These are phyloP conservation scores for Bipolaris sorokiniana DNA, from an alignment of 2,329 filamentous ascomycete species.

Conservation along the genomic window DNA sequence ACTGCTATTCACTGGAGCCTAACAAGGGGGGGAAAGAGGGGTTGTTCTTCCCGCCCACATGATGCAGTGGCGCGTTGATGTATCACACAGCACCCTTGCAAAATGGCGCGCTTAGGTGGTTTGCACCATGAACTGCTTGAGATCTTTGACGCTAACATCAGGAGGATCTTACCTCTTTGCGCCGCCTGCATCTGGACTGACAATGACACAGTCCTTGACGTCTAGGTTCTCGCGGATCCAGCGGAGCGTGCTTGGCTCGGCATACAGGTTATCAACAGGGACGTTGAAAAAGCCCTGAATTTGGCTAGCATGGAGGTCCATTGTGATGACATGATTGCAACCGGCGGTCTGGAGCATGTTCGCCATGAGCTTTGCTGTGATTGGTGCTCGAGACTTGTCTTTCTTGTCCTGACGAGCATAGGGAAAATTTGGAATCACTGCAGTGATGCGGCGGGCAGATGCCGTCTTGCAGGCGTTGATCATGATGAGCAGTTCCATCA, in stretches of 20 bases:
- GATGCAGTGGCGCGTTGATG: neutral
- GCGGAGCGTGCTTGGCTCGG: constrained; percentile 86
- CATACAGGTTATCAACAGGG: constrained; percentile 82
- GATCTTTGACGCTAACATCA: neutral
- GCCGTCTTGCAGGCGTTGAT: constrained; percentile 92
- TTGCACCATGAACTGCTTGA: neutral
- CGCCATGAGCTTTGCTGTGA: constrained; percentile 92
- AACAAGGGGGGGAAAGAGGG: neutral
- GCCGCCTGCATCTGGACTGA: constrained; percentile 92
- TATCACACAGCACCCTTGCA: neutral
- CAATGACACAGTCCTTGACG: constrained; percentile 85
- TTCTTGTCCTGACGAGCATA: constrained; percentile 98
- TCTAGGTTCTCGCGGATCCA: constrained; percentile 90
- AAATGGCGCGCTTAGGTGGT: neutral
- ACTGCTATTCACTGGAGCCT: neutral
- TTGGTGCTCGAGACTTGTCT: constrained; percentile 93
- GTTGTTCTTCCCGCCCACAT: constrained; percentile 3
- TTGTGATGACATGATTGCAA: constrained; percentile 92
- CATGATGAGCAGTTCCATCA: constrained; percentile 99
- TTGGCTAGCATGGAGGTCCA: constrained; percentile 93
- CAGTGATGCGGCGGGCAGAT: constrained; percentile 88
- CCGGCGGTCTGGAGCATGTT: constrained; percentile 97
- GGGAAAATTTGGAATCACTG: constrained; percentile 93
- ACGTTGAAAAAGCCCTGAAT: constrained; percentile 96
- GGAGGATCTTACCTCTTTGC: constrained; percentile 72